These are phyloP conservation scores for Dactylellina parvicollis DNA, from an alignment of 2,329 filamentous ascomycete genomes.

Conservation along the genomic window DNA sequence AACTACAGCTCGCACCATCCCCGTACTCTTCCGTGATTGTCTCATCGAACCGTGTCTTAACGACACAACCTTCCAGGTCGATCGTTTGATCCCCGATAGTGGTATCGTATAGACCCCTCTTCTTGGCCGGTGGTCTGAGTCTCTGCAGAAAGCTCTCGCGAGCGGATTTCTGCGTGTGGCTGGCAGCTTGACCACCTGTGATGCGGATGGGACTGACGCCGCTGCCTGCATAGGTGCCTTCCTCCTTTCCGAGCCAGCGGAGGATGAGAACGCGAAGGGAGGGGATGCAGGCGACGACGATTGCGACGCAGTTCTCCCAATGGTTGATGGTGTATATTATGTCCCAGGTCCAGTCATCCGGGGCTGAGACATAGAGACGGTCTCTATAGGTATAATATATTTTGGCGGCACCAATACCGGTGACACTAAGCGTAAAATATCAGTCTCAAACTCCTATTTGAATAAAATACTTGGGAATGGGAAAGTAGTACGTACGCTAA, in stretches of 20 bases:
- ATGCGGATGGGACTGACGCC: constrained; percentile 38
- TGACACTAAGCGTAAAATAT: constrained; percentile 58
- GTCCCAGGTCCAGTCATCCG: constrained; percentile 62
- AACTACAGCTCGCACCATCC: constrained; percentile 25
- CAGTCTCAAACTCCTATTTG: constrained; percentile 10
- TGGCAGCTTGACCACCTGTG: constrained; percentile 15
- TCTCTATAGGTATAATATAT: constrained; percentile 62
- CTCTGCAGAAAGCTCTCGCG: constrained; percentile 41
- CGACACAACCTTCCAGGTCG: constrained; percentile 41
- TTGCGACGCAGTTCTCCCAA: constrained; percentile 62
- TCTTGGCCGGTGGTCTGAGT: constrained; percentile 31
- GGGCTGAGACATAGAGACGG: constrained; percentile 60
- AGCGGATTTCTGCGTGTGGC: constrained; percentile 31
- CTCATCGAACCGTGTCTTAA: constrained; percentile 30
- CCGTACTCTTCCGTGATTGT: constrained; percentile 44
- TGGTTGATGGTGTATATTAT: constrained; percentile 63
- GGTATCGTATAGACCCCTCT: constrained; percentile 36
- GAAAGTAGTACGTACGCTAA: constrained; percentile 59
- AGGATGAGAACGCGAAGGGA: constrained; percentile 62
- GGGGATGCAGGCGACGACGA: constrained; percentile 62
- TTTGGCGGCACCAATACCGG: constrained; percentile 61
- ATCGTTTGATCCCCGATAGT: constrained; percentile 50
- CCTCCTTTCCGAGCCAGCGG: constrained; percentile 59
- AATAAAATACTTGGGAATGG: not conserved
- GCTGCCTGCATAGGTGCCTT: constrained; percentile 1